A percentile compares a stretch with the other conserved stretches of the same genome.
Conservation (phyloP, 2,329 filamentous ascomycete species). For the Fusarium udum region DNA sequence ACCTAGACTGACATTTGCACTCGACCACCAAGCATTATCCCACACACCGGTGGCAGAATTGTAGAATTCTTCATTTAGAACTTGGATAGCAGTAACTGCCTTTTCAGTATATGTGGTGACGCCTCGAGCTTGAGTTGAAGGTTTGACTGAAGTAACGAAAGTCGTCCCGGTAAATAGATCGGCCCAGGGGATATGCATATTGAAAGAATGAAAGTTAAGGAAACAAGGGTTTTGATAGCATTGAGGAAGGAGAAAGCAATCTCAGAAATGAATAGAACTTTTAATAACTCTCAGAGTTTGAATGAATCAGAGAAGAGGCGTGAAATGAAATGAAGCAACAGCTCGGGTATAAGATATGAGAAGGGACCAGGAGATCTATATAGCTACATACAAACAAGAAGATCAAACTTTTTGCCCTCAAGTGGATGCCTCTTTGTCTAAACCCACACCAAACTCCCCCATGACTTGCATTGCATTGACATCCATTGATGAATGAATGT, state of each 20-base stretch:
- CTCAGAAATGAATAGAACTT: not conserved
- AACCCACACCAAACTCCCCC: conserved; percentile 30
- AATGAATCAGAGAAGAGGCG: conserved; percentile 25
- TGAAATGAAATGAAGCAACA: conserved; percentile 6
- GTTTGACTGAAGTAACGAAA: conserved; percentile 24
- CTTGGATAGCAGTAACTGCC: conserved; percentile 48
- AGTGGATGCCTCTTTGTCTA: conserved; percentile 35
- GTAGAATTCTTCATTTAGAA: conserved; percentile 69
- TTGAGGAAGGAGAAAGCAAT: not conserved
- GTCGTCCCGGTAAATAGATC: conserved; percentile 33
- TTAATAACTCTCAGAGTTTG: conserved; percentile 17
- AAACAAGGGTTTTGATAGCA: not conserved
- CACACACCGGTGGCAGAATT: conserved; percentile 68
- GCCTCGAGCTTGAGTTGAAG: conserved; percentile 27
- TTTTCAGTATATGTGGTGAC: conserved; percentile 46
- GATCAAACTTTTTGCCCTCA: conserved; percentile 17
- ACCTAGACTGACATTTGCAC: conserved; percentile 61
- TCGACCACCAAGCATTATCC: conserved; percentile 77
- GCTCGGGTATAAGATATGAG: conserved; percentile 6
- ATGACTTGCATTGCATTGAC: conserved; percentile 34
- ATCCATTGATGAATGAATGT: conserved; percentile 10
- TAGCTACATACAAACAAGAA: conserved; percentile 20
- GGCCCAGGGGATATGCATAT: conserved; percentile 42
- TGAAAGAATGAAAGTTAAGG: conserved; percentile 14
- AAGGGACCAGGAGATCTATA: conserved; percentile 27